phyloP scores from a whole-genome alignment of 106 monocot species.

The Gastrodia elata region DNA sequence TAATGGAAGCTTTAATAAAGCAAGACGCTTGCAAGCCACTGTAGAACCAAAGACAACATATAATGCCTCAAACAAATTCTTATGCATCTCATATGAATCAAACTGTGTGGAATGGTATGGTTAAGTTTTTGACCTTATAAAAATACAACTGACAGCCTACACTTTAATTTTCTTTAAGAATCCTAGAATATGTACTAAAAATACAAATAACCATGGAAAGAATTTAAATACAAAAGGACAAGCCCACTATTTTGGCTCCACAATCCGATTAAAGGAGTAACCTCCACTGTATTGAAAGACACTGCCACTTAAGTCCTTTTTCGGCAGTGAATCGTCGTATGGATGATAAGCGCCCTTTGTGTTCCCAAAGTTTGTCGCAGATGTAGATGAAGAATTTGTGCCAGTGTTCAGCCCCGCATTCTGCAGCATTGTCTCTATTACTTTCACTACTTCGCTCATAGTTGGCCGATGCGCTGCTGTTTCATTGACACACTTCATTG shows the following conservation, averaged over 20 bases:
- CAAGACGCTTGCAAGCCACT: no score
- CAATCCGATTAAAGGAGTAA: conserved; percentile 8
- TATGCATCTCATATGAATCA: background rate
- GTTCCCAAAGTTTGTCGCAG: conserved; percentile 29
- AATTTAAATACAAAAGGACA: background rate
- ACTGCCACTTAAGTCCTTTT: conserved; percentile 18
- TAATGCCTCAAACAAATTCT: background rate
- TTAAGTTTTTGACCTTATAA: background rate
- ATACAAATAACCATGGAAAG: background rate
- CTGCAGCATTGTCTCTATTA: conserved; percentile 42
- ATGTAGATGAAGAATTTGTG: conserved; percentile 29
- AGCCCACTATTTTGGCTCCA: conserved; percentile 24
- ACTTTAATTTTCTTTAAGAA: background rate
- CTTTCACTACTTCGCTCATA: conserved; percentile 65
- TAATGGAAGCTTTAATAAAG: no score
- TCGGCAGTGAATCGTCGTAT: conserved; percentile 15
- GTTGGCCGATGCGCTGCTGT: conserved; percentile 35
- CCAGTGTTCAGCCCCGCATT: conserved; percentile 23
- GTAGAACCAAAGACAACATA: no score
- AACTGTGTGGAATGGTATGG: background rate
- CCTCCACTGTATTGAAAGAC: conserved; percentile 28
- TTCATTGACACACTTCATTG: conserved; percentile 55
- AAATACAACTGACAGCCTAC: background rate
- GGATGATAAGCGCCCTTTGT: conserved; percentile 19
- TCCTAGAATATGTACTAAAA: conserved; percentile 5